A percentile compares a stretch with the other conserved stretches of the same genome.
Conservation (phyloP, 371 early-diverging fungal genomes). For the Mortierella sp. region DNA sequence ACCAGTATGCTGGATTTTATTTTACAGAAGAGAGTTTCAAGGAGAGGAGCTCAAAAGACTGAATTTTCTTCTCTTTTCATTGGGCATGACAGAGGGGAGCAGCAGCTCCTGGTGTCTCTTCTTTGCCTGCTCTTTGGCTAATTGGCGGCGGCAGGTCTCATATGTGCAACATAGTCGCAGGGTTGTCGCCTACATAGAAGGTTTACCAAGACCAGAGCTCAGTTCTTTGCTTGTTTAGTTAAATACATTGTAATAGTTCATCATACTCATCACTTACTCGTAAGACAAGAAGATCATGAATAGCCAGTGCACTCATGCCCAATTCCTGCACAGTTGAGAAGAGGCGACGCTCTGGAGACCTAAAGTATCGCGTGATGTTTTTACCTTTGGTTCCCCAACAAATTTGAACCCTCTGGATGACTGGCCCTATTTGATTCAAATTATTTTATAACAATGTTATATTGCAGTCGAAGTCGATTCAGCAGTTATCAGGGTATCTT, state of each 20-base stretch:
- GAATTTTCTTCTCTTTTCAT: conserved; percentile 27
- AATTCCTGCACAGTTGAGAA: conserved; percentile 24
- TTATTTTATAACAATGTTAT: conserved; percentile 6
- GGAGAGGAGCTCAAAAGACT: conserved; percentile 25
- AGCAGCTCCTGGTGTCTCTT: conserved; percentile 27
- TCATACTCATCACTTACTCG: conserved; percentile 24
- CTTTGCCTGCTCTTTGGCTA: conserved; percentile 19
- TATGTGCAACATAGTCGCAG: conserved; percentile 19
- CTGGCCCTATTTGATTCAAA: conserved; percentile 14
- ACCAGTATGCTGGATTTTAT: conserved; percentile 10
- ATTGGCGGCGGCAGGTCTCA: conserved; percentile 19
- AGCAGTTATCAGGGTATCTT: background rate
- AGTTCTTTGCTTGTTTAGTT: conserved; percentile 7
- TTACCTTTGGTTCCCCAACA: conserved; percentile 16
- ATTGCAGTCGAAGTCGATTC: conserved; percentile 13
- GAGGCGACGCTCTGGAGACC: conserved; percentile 29
- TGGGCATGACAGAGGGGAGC: conserved; percentile 17
- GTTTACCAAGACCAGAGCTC: conserved; percentile 19
- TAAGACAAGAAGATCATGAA: conserved; percentile 23
- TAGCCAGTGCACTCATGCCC: conserved; percentile 19
- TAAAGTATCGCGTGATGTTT: conserved; percentile 25
- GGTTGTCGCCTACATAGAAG: conserved; percentile 32
- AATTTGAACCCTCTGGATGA: conserved; percentile 22
- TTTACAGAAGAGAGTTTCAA: conserved; percentile 15
- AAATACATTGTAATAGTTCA: conserved; percentile 7